Base-by-base conservation (phyloP, 2,329 filamentous ascomycete species). In the Neofusicoccum parvum region DNA sequence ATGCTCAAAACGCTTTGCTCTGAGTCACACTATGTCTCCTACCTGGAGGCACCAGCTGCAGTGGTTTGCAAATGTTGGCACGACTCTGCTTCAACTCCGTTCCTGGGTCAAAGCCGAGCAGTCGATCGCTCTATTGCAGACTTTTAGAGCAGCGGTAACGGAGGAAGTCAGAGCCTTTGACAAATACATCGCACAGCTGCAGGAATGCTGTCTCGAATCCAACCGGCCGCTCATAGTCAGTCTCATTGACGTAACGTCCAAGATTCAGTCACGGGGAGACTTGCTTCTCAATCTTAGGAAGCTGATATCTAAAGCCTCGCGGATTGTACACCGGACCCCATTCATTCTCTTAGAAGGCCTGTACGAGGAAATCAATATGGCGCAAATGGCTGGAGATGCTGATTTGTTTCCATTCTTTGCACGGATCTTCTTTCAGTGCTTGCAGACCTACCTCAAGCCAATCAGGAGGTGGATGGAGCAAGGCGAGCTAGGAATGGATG, bases 401-500 rank as follows among this genome's bases (percentile, higher is more conserved):
- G 74, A 75, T 0, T 80, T 86, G 0, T 95, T 92, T 72, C 76
- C 80, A 45, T 88, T 86, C 45, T 80, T 95, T 5, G 87, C 87
- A 1, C 80, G 80, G 0, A 82, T 95, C 3, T 95, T 97, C 73
- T 88, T 95, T 64, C 85, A 90, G 51, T 96, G 92, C 73, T 90
- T 97, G 66, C 86, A 88, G 65, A 88, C 92, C 1, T 98, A 97
- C 75, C 83, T 96, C 43, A 88, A 88, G 45, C 92, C 93, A 0
- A 90, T 97, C 50, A 85, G 89, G 41, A 80, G 84, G 15, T 98
- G 94, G 94, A 94, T 97, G 88, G 88, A 92, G 71, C 85, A 87
- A 43, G 94, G 94, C 0, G 86, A 88, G 63, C 79, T 97, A 3
- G 80, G 86, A 2, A 78, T 85, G 0, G 83, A 84, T 1, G 88